Conservation (phyloP, 371 early-diverging fungal species). For the Saksenaea oblongispora region DNA sequence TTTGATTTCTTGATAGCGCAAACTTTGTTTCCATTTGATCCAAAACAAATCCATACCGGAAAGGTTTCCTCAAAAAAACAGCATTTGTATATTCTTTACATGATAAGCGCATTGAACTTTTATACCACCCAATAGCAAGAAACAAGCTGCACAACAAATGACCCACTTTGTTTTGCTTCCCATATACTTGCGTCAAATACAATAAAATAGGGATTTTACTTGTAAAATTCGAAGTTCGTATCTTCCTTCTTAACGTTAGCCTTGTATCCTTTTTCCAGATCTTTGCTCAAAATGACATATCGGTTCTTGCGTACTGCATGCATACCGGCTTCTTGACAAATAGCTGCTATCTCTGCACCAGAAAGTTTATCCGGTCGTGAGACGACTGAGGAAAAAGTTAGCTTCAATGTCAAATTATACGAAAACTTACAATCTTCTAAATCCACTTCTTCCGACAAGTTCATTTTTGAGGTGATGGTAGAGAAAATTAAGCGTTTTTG, state of each 20-base stretch:
- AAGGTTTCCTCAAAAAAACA: too few relatives aligned
- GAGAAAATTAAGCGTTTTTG: constrained; percentile 99
- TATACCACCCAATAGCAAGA: too few relatives aligned
- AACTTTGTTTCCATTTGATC: too few relatives aligned
- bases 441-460: constrained; percentile 97
- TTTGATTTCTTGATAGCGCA: too few relatives aligned
- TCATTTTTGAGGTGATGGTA: constrained; percentile 99
- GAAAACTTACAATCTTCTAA: constrained; percentile 91
- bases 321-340: constrained; percentile 99
- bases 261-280: constrained; percentile 98
- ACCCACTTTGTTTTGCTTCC: background rate
- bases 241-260: constrained; percentile 96
- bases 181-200: background rate
- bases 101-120: too few relatives aligned
- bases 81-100: too few relatives aligned
- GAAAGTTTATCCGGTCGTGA: constrained; percentile 97
- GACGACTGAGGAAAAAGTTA: constrained; percentile 68
- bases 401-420: background rate
- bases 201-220: constrained; percentile 38
- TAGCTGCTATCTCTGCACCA: constrained; percentile 99
- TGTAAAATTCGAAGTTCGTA: constrained; percentile 96
- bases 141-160: too few relatives aligned
- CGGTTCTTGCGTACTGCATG: constrained; percentile 98
- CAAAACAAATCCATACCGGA: too few relatives aligned
- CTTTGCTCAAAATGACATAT: constrained; percentile 96